These are phyloP conservation scores for Hemisphaericaspora xylanilytica DNA, from an alignment of 1,139 yeast genomes.

Conservation along the genomic window DNA sequence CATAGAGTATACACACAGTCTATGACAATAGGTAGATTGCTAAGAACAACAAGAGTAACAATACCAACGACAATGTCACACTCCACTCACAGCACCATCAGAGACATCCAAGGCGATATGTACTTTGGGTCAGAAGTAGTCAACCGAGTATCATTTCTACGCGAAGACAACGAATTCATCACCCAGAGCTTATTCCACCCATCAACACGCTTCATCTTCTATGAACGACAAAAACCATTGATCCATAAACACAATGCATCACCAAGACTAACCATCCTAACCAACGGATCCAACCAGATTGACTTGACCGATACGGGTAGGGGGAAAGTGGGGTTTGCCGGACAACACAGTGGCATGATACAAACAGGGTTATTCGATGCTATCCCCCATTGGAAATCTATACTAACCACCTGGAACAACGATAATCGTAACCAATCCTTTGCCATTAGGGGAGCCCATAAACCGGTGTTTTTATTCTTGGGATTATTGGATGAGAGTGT, in stretches of 20 bases:
- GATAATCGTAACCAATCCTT: conserved; percentile 37
- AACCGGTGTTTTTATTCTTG: conserved; percentile 56
- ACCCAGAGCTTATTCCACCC: conserved; percentile 49
- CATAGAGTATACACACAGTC: no score
- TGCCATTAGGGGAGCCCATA: conserved; percentile 28
- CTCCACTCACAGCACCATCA: conserved; percentile 11
- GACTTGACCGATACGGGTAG: conserved; percentile 15
- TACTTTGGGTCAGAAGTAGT: conserved; percentile 58
- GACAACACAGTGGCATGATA: conserved; percentile 5
- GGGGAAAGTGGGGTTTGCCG: conserved; percentile 17
- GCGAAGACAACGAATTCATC: conserved; percentile 66
- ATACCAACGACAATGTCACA: conserved; percentile 9
- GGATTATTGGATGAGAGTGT: conserved; percentile 64
- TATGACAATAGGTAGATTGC: no score
- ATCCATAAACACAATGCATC: conserved; percentile 25
- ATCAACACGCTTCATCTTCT: conserved; percentile 57
- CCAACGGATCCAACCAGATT: conserved; percentile 34
- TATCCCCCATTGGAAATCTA: conserved; percentile 23
- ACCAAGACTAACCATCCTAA: conserved; percentile 29
- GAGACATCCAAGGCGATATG: conserved; percentile 31
- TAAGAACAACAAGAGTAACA: not conserved
- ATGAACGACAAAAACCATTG: conserved; percentile 35
- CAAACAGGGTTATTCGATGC: conserved; percentile 13
- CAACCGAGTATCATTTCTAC: conserved; percentile 76
- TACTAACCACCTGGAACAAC: conserved; percentile 26